Evolutionary conservation across 345 rosid genomes (phyloP), one percentile per base, ranked within the genome.

Genomic region (Pistacia atlantica): DNA sequence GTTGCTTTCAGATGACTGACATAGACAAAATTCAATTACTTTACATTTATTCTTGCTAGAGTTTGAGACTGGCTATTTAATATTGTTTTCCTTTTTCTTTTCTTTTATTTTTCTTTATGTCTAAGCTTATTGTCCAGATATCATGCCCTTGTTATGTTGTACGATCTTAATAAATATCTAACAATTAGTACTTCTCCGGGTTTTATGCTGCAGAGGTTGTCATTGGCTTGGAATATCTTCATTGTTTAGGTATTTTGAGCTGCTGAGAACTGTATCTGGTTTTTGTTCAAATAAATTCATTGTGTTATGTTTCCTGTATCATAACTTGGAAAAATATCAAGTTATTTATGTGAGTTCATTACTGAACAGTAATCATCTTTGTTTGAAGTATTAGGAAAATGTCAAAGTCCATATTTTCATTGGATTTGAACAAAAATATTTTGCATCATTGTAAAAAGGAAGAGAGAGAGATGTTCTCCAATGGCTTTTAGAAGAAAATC

Each of bases 181-280:
- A 69, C 18, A 52, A 7, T 33, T 48, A 65, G 67, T 57, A 60
- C 63, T 33, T 79, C 74, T 80, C 66, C 92, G 92, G 99, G 91
- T 96, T 96, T 85, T 96, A 89, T 78, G n/a, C 90, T 61, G 97
- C 97, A 46, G 99, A 96, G 84, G 97, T 96, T 16, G 90, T 92
- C 65, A 83, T 89, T 74, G 89, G 92, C 73, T 82, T 96, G 86
- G 99, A 96, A 81, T 96, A 96, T 84, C 97, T 96, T 80, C 99
- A 96, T 65, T 96, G 97, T 87, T 86, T 96, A 86, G 99, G 99
- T 96, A 88, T 49, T 72, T 51, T 65, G 52, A 59, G n/a, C n/a
- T 14, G 42, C 62, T 48, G 45, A 66, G 2, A 22, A 10, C 2
- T 35, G 33, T 33, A 65, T 66, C 13, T 11, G n/a, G 3, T 4